Evolutionary conservation across 768 basidiomycete genomes (phyloP), one percentile per base, ranked within the genome.

Genomic region (Pulveroboletus ravenelii): DNA sequence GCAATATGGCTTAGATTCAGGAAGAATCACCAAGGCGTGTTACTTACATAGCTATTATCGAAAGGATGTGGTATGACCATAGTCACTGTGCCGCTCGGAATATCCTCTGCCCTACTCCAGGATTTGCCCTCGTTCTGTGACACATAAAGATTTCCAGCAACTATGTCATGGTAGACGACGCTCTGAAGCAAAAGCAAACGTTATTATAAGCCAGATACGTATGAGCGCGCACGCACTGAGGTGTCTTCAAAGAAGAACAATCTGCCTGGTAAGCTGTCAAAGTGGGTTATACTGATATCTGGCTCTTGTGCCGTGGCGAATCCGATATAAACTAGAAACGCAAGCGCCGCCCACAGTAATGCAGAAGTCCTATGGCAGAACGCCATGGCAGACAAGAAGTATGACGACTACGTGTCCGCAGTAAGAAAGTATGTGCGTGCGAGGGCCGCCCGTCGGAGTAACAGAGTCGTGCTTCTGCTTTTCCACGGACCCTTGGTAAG

Each of bases 161-260:
- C 57, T 3, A 80, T 66, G 68, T 97, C 93, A 61, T 93, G 90
- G 60, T 88, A 93, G 42, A 95, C 73, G n/a, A 84, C 87, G 20
- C 70, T 72, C 84, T 87, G 64, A 1, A 46, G 13, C 13, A 13
- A 45, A 49, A 37, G 0, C 2, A 3, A 41, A 17, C 10, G 41
- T 51, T 17, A 56, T 23, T 25, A 6, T 7, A 30, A 12, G 27
- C 2, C 18, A 39, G 17, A 43, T 30, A 27, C 20, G 29, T n/a
- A 17, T 27, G 20, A n/a, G 43, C n/a, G 39, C 17, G n/a, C 23
- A 74, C 86, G 59, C 58, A 94, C 94, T 29, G 85, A 69, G 7
- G 90, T 85, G 70, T 96, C 95, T 55, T 97, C 89, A 70, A 98
- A 96, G 77, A 93, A 97, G 73, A 87, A 89, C 46, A 95, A 64